phyloP scores from a whole-genome alignment of 2,329 filamentous ascomycete genomes.

The Verticillium alfalfae region DNA sequence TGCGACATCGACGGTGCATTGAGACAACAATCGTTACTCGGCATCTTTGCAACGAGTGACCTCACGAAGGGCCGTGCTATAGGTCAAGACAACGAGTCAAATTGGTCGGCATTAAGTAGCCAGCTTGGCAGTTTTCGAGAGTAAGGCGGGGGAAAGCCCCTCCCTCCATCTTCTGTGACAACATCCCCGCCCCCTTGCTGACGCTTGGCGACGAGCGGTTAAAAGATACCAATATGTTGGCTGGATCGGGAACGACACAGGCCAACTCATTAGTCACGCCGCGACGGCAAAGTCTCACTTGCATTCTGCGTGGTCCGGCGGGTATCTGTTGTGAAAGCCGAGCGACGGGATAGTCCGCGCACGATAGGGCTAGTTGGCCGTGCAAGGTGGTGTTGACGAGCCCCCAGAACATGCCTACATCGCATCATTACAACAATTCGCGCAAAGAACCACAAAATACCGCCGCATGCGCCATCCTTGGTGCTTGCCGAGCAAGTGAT shows the following conservation, averaged over 20 bases:
- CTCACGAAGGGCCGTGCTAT: too few relatives aligned
- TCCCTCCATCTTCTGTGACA: too few relatives aligned
- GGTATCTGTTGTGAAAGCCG: too few relatives aligned
- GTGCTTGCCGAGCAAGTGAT: neutral
- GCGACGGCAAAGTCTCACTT: too few relatives aligned
- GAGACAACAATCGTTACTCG: too few relatives aligned
- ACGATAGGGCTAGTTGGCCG: neutral
- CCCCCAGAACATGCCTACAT: neutral
- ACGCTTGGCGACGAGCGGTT: neutral
- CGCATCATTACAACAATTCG: slow-evolving; percentile 2
- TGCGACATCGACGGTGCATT: too few relatives aligned
- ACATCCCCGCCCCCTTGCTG: neutral
- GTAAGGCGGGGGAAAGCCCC: neutral
- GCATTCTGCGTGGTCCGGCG: neutral
- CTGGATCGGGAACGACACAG: too few relatives aligned
- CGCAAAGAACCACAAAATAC: neutral
- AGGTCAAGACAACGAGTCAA: neutral
- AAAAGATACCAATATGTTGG: too few relatives aligned
- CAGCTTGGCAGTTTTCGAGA: neutral
- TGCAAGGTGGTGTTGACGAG: neutral
- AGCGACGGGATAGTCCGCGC: neutral
- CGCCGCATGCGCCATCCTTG: neutral
- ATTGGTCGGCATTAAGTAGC: neutral
- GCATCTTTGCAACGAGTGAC: too few relatives aligned
- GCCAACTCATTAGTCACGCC: too few relatives aligned